Evolutionary conservation across 164 flowering plant species (phyloP), one percentile per base, ranked within the genome.

Genomic region (Magnolia changhungtana): DNA sequence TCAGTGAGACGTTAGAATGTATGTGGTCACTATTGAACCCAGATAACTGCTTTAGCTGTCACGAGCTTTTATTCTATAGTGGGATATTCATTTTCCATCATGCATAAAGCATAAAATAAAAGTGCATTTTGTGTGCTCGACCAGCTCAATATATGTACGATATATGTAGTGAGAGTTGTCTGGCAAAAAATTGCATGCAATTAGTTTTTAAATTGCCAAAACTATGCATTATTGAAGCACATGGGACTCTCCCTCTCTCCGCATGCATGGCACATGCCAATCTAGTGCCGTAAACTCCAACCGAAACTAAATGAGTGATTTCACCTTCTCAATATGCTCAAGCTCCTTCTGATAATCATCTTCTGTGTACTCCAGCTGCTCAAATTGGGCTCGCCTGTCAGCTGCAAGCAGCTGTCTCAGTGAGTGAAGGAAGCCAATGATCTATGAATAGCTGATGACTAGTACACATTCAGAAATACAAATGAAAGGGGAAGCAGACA

Each of bases 321-420:
- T 82, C 45, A 95, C 98, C 94, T 92, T 76, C 80, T 95, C 98
- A 80, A 95, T 93, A 79, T 95, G 99, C 87, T 92, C 94, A 80
- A 95, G 95, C 89, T 95, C 99, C 84, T 93, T 89, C 76, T 93
- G 93, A 80, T 95, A 95, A 72, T 93, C 99, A 1, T 95, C 98
- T 52, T 95, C 98, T 29, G 98, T 91, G 84, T 92, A 95, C 80
- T 95, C 99, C 72, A 93, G 80, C 83, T 76, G 72, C 86, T 91
- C 98, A 87, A 95, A 95, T 80, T 95, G 99, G 51, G 99, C 99
- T 64, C 99, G 83, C 78, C 99, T 88, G 82, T 95, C 98, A 85
- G 98, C 98, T 95, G 92, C 84, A 86, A 80, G 73, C 50, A 81
- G 81, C 49, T 45, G 70, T 49, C 73, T 67, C 73, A 67, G 73